Base-by-base conservation (phyloP, 768 basidiomycete genomes). In the Strobilomyces confusus region DNA sequence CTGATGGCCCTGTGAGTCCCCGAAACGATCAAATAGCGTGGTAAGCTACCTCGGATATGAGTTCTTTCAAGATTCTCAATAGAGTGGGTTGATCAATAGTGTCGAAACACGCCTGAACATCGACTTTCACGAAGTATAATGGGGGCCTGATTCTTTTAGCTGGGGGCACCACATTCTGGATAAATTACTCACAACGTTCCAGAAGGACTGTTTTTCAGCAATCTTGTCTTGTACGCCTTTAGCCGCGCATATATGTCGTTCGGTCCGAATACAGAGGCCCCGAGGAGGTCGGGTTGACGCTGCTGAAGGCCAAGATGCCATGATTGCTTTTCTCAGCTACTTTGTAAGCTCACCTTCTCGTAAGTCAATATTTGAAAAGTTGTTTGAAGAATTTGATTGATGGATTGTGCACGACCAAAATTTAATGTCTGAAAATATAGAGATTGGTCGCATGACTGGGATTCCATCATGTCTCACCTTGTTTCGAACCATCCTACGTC, bases 71-170 rank as follows among this genome's bases (percentile, higher is more conserved):
- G 34, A 99, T 90, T 36, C 81, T 76, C 30, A 98, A 70, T 41
- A 99, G 71, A 62, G 87, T 94, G 9, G 80, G 77, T 68, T 98
- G 97, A 32, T 92, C 85, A 53, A 98, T 98, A 0, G 89, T 92
- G 70, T 99, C 97, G 74, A 98, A 99, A 61, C 94, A 97, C 8
- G 95, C 87, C 56, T 88, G 88, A 17, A 98, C 93, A 65, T 99
- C 97, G 23, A 97, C 82, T 69, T 99, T 99, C 47, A 94, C 95
- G 62, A 99, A 95, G 69, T 94, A 98, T 7, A 98, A 70, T 57
- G 84, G 84, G 0, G 95, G 92, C 34, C 95, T 95, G 48, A 8
- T 52, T 45, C 42, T 11, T 32, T 64, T 23, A 59, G 25, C 15
- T 7, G 9, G 12, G n/a, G 26, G 20, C 17, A 12, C 37, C 29